Evolutionary conservation across 805 yeast species (phyloP).

Genomic region (Peterozyma xylosa): DNA sequence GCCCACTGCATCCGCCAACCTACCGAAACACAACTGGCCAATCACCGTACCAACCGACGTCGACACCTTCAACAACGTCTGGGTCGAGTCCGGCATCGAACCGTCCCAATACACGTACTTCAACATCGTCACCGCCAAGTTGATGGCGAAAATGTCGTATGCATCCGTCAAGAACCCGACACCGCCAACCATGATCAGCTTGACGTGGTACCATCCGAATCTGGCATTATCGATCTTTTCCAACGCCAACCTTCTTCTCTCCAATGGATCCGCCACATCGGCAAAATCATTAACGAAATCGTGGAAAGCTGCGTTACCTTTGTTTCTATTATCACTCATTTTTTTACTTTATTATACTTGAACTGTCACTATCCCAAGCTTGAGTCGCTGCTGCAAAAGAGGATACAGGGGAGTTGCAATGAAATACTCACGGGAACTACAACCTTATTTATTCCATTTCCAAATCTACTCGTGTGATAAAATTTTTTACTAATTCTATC

Average conservation of each 20-base stretch:
- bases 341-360: too few relatives aligned
- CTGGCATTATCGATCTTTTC: conserved; percentile 52
- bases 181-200: conserved; percentile 61
- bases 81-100: conserved; percentile 52
- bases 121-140: conserved; percentile 66
- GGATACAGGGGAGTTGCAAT: too few relatives aligned
- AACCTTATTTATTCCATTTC: too few relatives aligned
- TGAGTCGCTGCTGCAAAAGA: too few relatives aligned
- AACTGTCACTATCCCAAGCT: too few relatives aligned
- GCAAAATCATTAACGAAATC: conserved; percentile 47
- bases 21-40: conserved; percentile 74
- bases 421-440: too few relatives aligned
- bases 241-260: conserved; percentile 52
- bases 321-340: conserved; percentile 13
- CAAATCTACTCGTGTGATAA: too few relatives aligned
- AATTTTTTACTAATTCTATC: too few relatives aligned
- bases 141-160: conserved; percentile 77
- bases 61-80: conserved; percentile 65
- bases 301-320: conserved; percentile 54
- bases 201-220: conserved; percentile 52
- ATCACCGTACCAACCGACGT: conserved; percentile 85
- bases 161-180: conserved; percentile 83
- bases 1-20: conserved; percentile 65
- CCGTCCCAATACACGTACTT: conserved; percentile 59
- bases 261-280: conserved; percentile 49